Evolutionary conservation across 2,329 filamentous ascomycete species (phyloP).

Genomic region (Emericellopsis cladophorae): DNA sequence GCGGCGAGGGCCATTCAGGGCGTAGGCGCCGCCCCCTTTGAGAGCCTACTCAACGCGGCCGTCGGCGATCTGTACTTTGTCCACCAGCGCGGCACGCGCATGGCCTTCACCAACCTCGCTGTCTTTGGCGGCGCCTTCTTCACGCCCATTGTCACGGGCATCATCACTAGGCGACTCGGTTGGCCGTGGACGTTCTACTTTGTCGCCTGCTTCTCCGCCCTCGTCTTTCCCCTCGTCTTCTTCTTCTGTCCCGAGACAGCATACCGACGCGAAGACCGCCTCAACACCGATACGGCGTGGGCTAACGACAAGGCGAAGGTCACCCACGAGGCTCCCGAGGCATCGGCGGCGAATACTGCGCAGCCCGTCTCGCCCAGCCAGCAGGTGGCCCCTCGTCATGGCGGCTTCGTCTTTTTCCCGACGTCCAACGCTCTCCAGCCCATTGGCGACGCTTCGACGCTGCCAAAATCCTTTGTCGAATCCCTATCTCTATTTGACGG

Average conservation of each 20-base stretch:
- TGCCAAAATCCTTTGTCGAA: constrained; percentile 45
- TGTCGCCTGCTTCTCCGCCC: constrained; percentile 69
- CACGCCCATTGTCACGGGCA: constrained; percentile 83
- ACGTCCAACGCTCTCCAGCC: constrained; percentile 18
- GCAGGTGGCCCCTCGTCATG: background rate
- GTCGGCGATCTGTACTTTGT: constrained; percentile 89
- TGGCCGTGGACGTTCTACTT: constrained; percentile 87
- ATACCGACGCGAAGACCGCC: constrained; percentile 49
- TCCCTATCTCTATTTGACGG: constrained; percentile 65
- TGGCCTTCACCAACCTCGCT: constrained; percentile 61
- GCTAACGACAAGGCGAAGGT: constrained; percentile 16
- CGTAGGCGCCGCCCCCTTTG: constrained; percentile 76
- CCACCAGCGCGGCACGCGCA: constrained; percentile 69
- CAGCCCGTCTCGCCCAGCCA: constrained; percentile 1
- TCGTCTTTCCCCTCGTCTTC: constrained; percentile 56
- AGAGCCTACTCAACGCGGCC: constrained; percentile 76
- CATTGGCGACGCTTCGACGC: constrained; percentile 19
- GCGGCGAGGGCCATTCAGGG: constrained; percentile 78
- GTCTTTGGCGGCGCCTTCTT: constrained; percentile 45
- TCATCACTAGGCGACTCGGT: constrained; percentile 63
- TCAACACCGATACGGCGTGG: constrained; percentile 55
- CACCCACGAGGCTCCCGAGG: background rate
- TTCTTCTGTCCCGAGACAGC: constrained; percentile 80
- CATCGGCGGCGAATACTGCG: background rate
- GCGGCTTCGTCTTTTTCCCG: constrained; percentile 18